Percentiles rank a stretch among this genome's conserved stretches.
phyloP scores from a whole-genome alignment of 169 alveolate genomes.

The Cryptosporidium ubiquitum region DNA sequence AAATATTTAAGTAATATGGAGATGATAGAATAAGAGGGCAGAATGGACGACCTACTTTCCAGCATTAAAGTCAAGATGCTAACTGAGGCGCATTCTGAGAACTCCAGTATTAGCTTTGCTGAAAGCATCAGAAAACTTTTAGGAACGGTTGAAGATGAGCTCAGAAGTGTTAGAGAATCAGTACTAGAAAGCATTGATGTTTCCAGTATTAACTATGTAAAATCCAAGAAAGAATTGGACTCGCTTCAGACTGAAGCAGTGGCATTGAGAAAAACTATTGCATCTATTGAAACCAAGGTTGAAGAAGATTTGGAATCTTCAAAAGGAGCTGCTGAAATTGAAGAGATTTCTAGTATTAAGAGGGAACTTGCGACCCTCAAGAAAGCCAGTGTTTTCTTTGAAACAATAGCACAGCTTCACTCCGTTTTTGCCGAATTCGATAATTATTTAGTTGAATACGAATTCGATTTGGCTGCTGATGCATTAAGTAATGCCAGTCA shows the following conservation, averaged over 20 bases:
- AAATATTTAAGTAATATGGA: background rate
- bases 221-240: constrained; percentile 43
- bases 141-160: constrained; percentile 14
- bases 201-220: constrained; percentile 33
- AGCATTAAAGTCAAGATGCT: constrained; percentile 2
- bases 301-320: constrained; percentile 12
- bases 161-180: constrained; percentile 4
- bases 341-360: constrained; percentile 27
- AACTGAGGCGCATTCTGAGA: background rate
- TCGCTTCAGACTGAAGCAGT: constrained; percentile 20
- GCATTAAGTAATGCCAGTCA: constrained; percentile 50
- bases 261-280: constrained; percentile 7
- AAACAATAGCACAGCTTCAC: constrained; percentile 35
- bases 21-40: background rate
- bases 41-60: constrained; percentile 37
- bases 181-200: constrained; percentile 52
- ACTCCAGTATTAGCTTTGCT: background rate
- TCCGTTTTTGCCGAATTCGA: constrained; percentile 70
- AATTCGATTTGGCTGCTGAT: constrained; percentile 68
- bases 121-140: constrained; percentile 4
- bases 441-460: constrained; percentile 51
- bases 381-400: constrained; percentile 26
- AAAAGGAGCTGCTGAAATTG: constrained; percentile 21
- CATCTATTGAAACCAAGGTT: constrained; percentile 5
- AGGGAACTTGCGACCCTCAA: constrained; percentile 6